These are phyloP conservation scores for Mycena belliarum DNA, from an alignment of 768 basidiomycete species.

Conservation along the genomic window DNA sequence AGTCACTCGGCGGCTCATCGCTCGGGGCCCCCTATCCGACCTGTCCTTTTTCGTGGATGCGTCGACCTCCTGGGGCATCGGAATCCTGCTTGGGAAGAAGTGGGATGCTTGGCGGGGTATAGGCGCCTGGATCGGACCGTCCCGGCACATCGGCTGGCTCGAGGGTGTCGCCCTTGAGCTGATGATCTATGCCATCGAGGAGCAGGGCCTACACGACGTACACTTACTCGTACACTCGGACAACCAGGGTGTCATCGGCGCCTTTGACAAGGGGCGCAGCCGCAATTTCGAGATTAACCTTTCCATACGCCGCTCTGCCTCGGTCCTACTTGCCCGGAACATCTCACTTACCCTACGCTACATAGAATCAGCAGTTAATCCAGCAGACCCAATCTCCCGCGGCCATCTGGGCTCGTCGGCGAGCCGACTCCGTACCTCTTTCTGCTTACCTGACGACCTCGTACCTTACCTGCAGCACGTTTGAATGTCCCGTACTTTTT, in stretches of 20 bases:
- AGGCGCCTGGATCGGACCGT: conserved; percentile 12
- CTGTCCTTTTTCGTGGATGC: conserved; percentile 18
- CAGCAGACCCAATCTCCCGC: not conserved
- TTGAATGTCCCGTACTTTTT: no score
- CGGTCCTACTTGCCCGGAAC: not conserved
- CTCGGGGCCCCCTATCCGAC: not conserved
- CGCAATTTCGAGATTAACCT: conserved; percentile 8
- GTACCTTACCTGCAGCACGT: not conserved
- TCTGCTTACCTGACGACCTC: not conserved
- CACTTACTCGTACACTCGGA: conserved; percentile 7
- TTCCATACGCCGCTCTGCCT: conserved; percentile 6
- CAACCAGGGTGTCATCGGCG: conserved; percentile 8
- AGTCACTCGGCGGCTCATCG: not conserved
- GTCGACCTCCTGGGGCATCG: conserved; percentile 29
- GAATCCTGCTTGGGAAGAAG: conserved; percentile 14
- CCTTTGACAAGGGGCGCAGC: not conserved
- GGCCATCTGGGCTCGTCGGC: not conserved
- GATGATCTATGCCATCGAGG: not conserved
- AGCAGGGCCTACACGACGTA: conserved; percentile 14
- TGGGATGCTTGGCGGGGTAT: conserved; percentile 22
- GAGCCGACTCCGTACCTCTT: not conserved
- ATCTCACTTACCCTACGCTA: conserved; percentile 14
- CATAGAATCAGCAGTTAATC: conserved; percentile 4
- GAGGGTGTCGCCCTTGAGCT: conserved; percentile 17
- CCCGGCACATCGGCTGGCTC: conserved; percentile 28